Base-by-base conservation (phyloP, 306 rosid species). In the Argentina anserina region DNA sequence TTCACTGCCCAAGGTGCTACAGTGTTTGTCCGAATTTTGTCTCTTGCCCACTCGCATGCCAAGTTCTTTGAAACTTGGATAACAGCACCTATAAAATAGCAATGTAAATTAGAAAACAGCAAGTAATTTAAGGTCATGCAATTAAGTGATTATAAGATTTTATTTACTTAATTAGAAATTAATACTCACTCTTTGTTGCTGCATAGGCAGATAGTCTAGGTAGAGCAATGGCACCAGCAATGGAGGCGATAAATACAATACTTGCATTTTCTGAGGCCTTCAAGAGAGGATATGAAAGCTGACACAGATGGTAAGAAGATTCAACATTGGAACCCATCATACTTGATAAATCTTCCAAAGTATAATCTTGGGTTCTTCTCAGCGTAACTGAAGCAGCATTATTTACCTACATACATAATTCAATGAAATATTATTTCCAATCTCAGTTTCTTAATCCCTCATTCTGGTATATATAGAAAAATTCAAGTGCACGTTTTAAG, bases 11-110 rank as follows among this genome's bases (percentile, higher is more conserved):
- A 84, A 12, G 96, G 90, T 61, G 91, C 90, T 10, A 90, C 91
- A 45, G 68, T 40, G 64, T 83, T 90, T 15, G 78, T 63, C 3
- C 93, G 86, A 58, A 86, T 88, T 7, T 77, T 78, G 72, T 90
- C 96, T 82, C 80, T 83, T 46, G 86, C 90, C 96, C 96, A 90
- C 72, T 90, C 93, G n/a, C 85, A 69, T 9, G 93, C 91, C 46
- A 88, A 49, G 80, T 85, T 90, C 78, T 55, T 86, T 12, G 90
- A 76, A n/a, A 81, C n/a, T 49, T 89, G 97, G 52, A 85, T 86
- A 37, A 90, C 78, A 0, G 90, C 97, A 43, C 87, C 91, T 90
- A 69, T 11, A 18, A 15, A 43, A 40, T 14, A 52, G 28, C 28
- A 52, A 52, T 7, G 5, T 2, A 50, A 49, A 50, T 6, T 11